Conservation (phyloP, 78 protist species). For the Emiliania huxleyi region DNA sequence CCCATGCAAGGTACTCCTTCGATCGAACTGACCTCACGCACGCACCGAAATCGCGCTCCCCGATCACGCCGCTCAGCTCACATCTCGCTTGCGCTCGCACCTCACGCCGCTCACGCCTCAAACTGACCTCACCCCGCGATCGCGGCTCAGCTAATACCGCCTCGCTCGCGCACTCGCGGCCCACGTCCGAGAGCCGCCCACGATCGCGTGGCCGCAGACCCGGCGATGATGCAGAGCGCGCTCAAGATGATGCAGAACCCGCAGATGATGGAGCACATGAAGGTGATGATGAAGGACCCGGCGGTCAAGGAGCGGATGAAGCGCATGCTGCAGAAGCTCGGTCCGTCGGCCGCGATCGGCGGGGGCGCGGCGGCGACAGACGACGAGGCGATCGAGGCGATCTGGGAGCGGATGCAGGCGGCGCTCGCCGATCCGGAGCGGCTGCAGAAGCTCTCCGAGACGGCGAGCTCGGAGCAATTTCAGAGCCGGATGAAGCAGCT, state of each 20-base stretch:
- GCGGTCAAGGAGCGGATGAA: not conserved
- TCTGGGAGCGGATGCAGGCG: not conserved
- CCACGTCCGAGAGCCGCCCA: too few relatives aligned
- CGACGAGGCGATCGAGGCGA: not conserved
- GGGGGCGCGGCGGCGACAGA: not conserved
- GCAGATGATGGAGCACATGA: not conserved
- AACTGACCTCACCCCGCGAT: too few relatives aligned
- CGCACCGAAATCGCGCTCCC: too few relatives aligned
- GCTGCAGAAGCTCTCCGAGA: not conserved
- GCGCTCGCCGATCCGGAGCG: not conserved
- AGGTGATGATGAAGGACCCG: not conserved
- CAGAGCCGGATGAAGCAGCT: not conserved
- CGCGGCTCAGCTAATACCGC: too few relatives aligned
- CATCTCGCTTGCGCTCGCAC: too few relatives aligned
- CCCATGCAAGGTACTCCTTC: too few relatives aligned
- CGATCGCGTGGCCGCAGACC: too few relatives aligned
- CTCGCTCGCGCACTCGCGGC: too few relatives aligned
- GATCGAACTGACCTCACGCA: too few relatives aligned
- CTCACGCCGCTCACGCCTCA: too few relatives aligned
- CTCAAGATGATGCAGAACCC: constrained; percentile 3
- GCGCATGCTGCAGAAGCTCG: not conserved
- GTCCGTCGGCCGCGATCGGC: not conserved
- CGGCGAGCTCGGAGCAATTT: not conserved
- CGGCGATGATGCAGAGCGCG: not conserved
- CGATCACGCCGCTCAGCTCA: too few relatives aligned